phyloP scores from a whole-genome alignment of 768 basidiomycete genomes.

The Mycena belliarum region DNA sequence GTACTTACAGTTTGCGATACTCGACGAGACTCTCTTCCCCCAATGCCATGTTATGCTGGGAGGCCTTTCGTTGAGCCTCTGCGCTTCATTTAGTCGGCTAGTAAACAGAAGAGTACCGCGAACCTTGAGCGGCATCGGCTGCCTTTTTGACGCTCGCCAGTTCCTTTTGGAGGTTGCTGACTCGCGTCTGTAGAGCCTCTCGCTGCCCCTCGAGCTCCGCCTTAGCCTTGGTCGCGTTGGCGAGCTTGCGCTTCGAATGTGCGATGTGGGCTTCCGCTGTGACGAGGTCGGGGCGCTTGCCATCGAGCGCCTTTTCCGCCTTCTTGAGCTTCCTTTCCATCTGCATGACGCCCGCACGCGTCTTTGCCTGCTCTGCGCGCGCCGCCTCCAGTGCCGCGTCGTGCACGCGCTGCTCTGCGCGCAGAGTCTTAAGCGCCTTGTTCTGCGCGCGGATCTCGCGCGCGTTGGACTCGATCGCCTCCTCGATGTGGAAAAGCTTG shows the following conservation, averaged over 20 bases:
- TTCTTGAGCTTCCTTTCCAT: slow-evolving; percentile 89
- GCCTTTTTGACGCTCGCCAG: slow-evolving; percentile 63
- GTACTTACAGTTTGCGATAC: slow-evolving; percentile 75
- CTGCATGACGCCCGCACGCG: slow-evolving; percentile 72
- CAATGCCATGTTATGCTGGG: slow-evolving; percentile 74
- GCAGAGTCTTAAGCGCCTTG: slow-evolving; percentile 64
- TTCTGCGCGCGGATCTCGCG: slow-evolving; percentile 72
- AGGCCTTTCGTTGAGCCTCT: slow-evolving; percentile 77
- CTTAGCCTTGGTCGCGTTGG: slow-evolving; percentile 63
- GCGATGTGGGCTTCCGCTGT: slow-evolving; percentile 84
- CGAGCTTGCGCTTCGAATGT: slow-evolving; percentile 78
- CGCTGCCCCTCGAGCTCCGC: slow-evolving; percentile 65
- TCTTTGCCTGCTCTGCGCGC: slow-evolving; percentile 78
- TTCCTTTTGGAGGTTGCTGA: slow-evolving; percentile 63
- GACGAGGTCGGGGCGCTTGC: slow-evolving; percentile 85
- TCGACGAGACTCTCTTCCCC: slow-evolving; percentile 85
- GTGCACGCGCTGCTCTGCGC: slow-evolving; percentile 67
- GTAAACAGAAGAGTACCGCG: slow-evolving; percentile 19
- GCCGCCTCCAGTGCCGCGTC: slow-evolving; percentile 75
- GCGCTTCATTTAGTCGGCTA: background rate
- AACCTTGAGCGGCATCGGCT: slow-evolving; percentile 81
- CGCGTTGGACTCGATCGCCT: slow-evolving; percentile 73
- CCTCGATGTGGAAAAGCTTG: slow-evolving; percentile 88
- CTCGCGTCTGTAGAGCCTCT: slow-evolving; percentile 44
- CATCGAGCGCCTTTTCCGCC: slow-evolving; percentile 85